Conservation (phyloP, 2,329 filamentous ascomycete species). For the Fusarium sp. region DNA sequence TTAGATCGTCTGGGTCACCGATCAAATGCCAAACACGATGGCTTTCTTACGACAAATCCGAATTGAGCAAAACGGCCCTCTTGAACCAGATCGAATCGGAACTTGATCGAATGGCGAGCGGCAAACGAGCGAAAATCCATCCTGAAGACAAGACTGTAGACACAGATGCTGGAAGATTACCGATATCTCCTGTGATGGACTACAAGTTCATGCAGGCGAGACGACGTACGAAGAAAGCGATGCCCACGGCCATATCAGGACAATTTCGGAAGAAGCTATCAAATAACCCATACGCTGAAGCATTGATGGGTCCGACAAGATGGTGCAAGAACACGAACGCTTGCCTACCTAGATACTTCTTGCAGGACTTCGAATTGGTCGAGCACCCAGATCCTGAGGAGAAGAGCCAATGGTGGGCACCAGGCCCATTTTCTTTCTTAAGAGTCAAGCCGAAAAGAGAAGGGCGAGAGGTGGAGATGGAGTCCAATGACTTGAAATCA, state of each 20-base stretch:
- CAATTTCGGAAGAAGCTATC: slow-evolving; percentile 68
- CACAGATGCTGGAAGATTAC: slow-evolving; percentile 59
- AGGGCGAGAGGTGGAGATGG: not conserved
- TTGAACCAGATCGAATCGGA: slow-evolving; percentile 46
- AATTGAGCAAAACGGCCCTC: slow-evolving; percentile 46
- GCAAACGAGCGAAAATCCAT: slow-evolving; percentile 51
- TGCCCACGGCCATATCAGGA: slow-evolving; percentile 46
- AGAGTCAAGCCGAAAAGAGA: slow-evolving; percentile 29
- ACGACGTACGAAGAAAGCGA: slow-evolving; percentile 54
- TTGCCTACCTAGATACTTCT: slow-evolving; percentile 68
- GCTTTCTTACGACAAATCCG: slow-evolving; percentile 46
- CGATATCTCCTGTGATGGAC: slow-evolving; percentile 66
- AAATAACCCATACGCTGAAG: slow-evolving; percentile 72
- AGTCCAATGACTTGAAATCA: not conserved
- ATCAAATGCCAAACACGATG: slow-evolving; percentile 44
- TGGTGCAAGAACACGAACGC: slow-evolving; percentile 61
- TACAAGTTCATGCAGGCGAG: slow-evolving; percentile 58
- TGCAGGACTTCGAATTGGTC: slow-evolving; percentile 69
- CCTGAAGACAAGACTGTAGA: slow-evolving; percentile 54
- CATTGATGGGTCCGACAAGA: slow-evolving; percentile 70
- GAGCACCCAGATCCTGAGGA: slow-evolving; percentile 66
- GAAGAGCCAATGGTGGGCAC: slow-evolving; percentile 65
- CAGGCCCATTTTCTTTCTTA: slow-evolving; percentile 53
- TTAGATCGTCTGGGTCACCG: slow-evolving; percentile 1
- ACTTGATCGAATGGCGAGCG: slow-evolving; percentile 46